Base-by-base conservation (phyloP, 2,329 filamentous ascomycete species). In the Fusarium subglutinans region DNA sequence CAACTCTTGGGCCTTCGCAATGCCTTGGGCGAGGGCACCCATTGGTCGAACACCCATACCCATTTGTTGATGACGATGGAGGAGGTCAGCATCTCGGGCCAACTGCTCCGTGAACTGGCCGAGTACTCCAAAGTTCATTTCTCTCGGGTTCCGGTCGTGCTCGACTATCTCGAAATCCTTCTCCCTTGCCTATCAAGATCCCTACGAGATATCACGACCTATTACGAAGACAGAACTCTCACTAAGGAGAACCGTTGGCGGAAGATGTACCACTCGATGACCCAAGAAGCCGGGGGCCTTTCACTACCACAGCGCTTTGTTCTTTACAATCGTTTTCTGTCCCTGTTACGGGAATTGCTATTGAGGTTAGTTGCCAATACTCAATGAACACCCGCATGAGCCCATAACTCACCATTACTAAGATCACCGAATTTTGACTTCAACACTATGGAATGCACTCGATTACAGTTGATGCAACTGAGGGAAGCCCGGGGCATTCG, bases 261-360 rank as follows among this genome's bases (percentile, higher is more conserved):
- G 47, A 85, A 84, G 73, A 90, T 91, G 88, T 89, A 87, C 76
- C 84, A 90, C 78, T 80, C 82, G 10, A 85, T 91, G 84, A 85
- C 84, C 13, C 83, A 86, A 30, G 87, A 91, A 76, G 85, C 85
- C 8, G 85, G 83, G 6, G 87, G 86, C 1, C 83, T 89, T 38
- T 82, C 83, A 11, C 80, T 91, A 4, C 85, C 86, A 2, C 85
- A 86, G 22, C 83, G 89, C 12, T 90, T 91, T 69, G 79, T 84
- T 35, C 83, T 90, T 61, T 90, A 89, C 77, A 89, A 90, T 71
- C 83, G 87, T 58, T 90, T 88, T 71, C 78, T 91, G 53, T 79
- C 81, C 5, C 80, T 87, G 37, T 79, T 90, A 37, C 82, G 84
- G 69, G 84, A 86, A 64, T 81, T 91, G 67, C 79, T 91, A 26